Evolutionary conservation across 2,329 filamentous ascomycete genomes (phyloP).

Genomic region (Phaeomoniella chlamydospora): DNA sequence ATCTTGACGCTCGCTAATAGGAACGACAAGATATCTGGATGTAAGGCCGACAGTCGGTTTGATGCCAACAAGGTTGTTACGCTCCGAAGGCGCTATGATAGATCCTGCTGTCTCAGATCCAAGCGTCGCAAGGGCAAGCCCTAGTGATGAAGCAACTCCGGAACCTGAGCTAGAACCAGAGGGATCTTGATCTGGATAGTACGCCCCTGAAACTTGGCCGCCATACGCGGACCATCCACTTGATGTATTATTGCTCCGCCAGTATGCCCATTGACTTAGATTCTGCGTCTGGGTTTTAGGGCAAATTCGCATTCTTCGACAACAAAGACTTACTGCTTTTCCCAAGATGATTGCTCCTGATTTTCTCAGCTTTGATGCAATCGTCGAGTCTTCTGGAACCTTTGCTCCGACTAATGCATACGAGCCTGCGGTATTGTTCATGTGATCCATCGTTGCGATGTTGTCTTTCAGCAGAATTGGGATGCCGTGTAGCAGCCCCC

Average conservation of each 20-base stretch:
- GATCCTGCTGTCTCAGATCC: slow-evolving; percentile 53
- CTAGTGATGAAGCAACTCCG: slow-evolving; percentile 44
- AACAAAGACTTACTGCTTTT: slow-evolving; percentile 34
- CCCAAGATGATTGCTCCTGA: slow-evolving; percentile 51
- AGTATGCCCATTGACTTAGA: slow-evolving; percentile 52
- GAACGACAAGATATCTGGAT: slow-evolving; percentile 44
- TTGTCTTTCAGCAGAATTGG: slow-evolving; percentile 55
- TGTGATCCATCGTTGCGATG: slow-evolving; percentile 46
- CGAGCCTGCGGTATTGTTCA: slow-evolving; percentile 53
- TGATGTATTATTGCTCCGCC: slow-evolving; percentile 35
- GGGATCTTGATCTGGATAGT: slow-evolving; percentile 47
- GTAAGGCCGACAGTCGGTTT: slow-evolving; percentile 54
- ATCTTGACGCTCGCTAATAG: slow-evolving; percentile 44
- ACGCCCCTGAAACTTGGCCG: slow-evolving; percentile 48
- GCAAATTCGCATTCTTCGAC: too few relatives aligned
- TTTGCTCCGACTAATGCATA: slow-evolving; percentile 46
- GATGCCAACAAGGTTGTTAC: slow-evolving; percentile 52
- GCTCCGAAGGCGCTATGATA: slow-evolving; percentile 39
- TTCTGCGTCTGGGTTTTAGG: too few relatives aligned
- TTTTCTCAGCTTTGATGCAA: slow-evolving; percentile 44
- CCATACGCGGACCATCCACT: slow-evolving; percentile 53
- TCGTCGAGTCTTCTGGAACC: slow-evolving; percentile 40
- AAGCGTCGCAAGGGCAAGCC: slow-evolving; percentile 42
- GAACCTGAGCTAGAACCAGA: slow-evolving; percentile 48
- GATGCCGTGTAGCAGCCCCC: slow-evolving; percentile 47